Evolutionary conservation across 75 land plant species (phyloP).

Genomic region (Cupressus sempervirens): DNA sequence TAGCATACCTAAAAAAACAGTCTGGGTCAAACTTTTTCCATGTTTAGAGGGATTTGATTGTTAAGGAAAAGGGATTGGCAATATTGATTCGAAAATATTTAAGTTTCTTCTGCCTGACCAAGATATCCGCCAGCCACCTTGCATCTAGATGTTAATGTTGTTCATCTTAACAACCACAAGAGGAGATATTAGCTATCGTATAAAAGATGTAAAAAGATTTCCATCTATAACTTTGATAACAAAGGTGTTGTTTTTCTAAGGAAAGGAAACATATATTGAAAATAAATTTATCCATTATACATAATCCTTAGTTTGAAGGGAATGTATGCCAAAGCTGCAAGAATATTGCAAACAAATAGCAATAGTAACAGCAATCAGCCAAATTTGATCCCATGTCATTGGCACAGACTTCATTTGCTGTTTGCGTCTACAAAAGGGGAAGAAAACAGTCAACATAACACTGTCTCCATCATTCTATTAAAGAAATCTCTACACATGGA

Average conservation of each 20-base stretch:
- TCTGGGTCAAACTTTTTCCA: not conserved
- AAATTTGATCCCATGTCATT: not conserved
- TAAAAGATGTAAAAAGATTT: not conserved
- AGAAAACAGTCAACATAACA: not conserved
- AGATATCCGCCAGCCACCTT: not conserved
- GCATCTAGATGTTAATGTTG: not conserved
- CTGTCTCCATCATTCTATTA: not conserved
- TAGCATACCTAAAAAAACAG: not conserved
- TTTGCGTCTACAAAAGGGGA: not conserved
- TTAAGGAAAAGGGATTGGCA: not conserved
- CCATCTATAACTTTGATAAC: not conserved
- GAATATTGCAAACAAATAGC: not conserved
- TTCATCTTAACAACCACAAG: not conserved
- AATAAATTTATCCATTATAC: not conserved
- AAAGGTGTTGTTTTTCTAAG: not conserved
- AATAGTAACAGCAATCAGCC: not conserved
- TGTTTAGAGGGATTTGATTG: not conserved
- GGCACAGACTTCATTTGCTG: not conserved
- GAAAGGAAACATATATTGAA: not conserved
- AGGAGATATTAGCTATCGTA: not conserved
- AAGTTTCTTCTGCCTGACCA: too few relatives aligned
- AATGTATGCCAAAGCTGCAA: not conserved
- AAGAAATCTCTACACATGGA: not conserved
- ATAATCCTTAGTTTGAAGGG: conserved; percentile 2
- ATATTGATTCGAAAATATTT: not conserved